Percentiles rank a stretch among this genome's conserved stretches.
These are phyloP conservation scores for Cucurbita pepo DNA, from an alignment of 306 rosid species.

Conservation along the genomic window DNA sequence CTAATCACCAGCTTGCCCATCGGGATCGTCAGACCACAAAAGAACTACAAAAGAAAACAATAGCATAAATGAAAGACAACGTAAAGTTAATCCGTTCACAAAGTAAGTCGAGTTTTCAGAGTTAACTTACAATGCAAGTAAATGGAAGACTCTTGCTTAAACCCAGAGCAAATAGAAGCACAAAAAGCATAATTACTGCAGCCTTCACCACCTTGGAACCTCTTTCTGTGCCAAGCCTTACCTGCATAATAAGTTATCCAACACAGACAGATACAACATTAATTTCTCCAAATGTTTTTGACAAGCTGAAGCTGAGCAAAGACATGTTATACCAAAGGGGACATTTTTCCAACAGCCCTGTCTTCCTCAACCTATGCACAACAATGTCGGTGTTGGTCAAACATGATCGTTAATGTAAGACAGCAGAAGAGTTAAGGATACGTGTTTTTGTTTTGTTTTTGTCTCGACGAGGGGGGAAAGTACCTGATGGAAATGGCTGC, in stretches of 20 bases:
- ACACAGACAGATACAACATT: background rate
- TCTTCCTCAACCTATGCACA: slow-evolving; percentile 59
- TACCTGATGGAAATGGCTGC: slow-evolving; percentile 96
- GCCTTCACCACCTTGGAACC: slow-evolving; percentile 43
- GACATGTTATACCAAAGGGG: slow-evolving; percentile 56
- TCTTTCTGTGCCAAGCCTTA: slow-evolving; percentile 59
- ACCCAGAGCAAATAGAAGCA: slow-evolving; percentile 40
- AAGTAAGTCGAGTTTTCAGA: background rate
- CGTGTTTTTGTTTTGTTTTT: background rate
- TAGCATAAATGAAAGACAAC: background rate
- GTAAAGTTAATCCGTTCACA: background rate
- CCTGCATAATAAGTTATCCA: slow-evolving; percentile 25
- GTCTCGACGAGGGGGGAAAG: background rate
- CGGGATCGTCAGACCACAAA: slow-evolving; percentile 60
- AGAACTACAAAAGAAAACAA: slow-evolving; percentile 28
- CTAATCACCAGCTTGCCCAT: slow-evolving; percentile 52
- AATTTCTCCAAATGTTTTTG: background rate
- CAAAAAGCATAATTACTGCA: slow-evolving; percentile 34
- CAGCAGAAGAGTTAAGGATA: background rate
- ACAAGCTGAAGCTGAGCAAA: background rate
- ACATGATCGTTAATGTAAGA: background rate
- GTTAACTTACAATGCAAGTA: slow-evolving; percentile 40
- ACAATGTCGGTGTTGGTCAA: background rate
- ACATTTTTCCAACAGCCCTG: slow-evolving; percentile 58
- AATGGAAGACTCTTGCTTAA: slow-evolving; percentile 45